phyloP scores from a whole-genome alignment of 257 asterid genomes.

The Solanum chiquidenum region DNA sequence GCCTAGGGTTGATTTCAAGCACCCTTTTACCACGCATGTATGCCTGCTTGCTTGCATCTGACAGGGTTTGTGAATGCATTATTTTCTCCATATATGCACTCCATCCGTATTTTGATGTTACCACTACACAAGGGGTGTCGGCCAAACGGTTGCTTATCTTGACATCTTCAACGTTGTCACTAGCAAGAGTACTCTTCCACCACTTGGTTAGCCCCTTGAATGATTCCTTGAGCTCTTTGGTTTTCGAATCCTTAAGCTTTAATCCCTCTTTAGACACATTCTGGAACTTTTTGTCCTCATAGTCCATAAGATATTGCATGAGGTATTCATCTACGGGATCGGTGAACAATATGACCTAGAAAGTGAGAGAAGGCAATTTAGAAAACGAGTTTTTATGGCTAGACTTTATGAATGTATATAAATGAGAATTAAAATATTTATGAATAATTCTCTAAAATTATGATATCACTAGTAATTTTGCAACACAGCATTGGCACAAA shows the following conservation, averaged over 20 bases:
- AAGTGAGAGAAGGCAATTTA: neutral
- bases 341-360: constrained; percentile 78
- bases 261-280: constrained; percentile 91
- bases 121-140: constrained; percentile 78
- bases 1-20: constrained; percentile 82
- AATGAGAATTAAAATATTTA: neutral
- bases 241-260: constrained; percentile 70
- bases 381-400: neutral
- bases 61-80: constrained; percentile 84
- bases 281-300: constrained; percentile 85
- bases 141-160: constrained; percentile 88
- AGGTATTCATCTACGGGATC: constrained; percentile 92
- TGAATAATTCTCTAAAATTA: neutral
- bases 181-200: constrained; percentile 83
- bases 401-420: neutral
- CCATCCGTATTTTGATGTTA: constrained; percentile 87
- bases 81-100: constrained; percentile 89
- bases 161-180: constrained; percentile 77
- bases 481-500: neutral
- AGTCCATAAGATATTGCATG: constrained; percentile 94
- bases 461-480: neutral
- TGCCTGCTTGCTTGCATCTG: constrained; percentile 77
- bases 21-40: constrained; percentile 94
- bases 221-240: constrained; percentile 75
- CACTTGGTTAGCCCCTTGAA: constrained; percentile 79